phyloP scores from a whole-genome alignment of 1,284 basidiomycete species.

The Rhodotorula sp. region DNA sequence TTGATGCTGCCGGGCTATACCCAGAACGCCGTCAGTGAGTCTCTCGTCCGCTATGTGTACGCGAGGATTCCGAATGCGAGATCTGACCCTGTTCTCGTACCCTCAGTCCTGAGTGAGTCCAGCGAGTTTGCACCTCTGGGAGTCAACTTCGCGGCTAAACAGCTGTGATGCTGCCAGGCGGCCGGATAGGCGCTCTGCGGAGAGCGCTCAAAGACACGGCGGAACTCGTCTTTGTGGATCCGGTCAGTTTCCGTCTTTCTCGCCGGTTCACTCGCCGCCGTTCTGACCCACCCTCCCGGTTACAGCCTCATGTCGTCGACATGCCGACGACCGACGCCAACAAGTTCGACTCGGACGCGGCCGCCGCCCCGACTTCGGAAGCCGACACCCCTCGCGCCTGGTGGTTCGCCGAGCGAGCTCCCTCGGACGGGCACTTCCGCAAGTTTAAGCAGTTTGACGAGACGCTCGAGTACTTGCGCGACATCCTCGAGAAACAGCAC shows the following conservation, averaged over 20 bases:
- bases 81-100: neutral
- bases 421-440: conserved; percentile 17
- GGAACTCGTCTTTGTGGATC: conserved; percentile 40
- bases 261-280: neutral
- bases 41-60: neutral
- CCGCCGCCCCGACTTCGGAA: conserved; percentile 56
- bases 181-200: conserved; percentile 29
- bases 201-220: conserved; percentile 31
- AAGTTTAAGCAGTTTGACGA: conserved; percentile 56
- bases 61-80: neutral
- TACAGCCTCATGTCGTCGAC: conserved; percentile 63
- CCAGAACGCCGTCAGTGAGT: conserved; percentile 64
- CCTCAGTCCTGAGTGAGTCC: conserved; percentile 54
- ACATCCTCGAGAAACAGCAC: conserved; percentile 51
- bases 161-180: conserved; percentile 4
- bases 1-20: conserved; percentile 61
- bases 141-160: neutral
- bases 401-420: conserved; percentile 55
- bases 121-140: no score
- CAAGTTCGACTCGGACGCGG: conserved; percentile 60
- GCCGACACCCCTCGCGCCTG: conserved; percentile 71
- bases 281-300: neutral
- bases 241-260: conserved; percentile 17
- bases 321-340: conserved; percentile 57
- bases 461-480: conserved; percentile 53